These are phyloP conservation scores for Thraustochytrium sp. DNA, from an alignment of 352 stramenopile species.

Conservation along the genomic window DNA sequence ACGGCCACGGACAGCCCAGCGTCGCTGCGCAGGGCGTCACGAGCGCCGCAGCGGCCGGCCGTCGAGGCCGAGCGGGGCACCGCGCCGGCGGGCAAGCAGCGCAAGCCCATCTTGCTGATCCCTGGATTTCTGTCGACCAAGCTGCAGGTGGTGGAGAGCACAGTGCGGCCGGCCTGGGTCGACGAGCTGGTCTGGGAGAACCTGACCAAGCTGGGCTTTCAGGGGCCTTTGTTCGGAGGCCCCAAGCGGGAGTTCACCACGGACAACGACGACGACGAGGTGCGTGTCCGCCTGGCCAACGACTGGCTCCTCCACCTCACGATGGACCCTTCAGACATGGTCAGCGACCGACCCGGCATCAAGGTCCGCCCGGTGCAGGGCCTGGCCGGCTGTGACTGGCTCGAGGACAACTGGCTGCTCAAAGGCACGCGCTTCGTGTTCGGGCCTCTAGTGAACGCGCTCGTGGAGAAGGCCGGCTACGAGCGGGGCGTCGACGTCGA, in stretches of 20 bases:
- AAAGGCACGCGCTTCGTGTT: slow-evolving; percentile 44
- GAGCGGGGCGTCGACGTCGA: slow-evolving; percentile 36
- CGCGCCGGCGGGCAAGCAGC: no score
- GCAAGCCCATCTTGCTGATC: slow-evolving; percentile 53
- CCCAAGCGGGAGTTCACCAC: not conserved
- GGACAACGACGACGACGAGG: not conserved
- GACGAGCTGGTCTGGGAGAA: slow-evolving; percentile 52
- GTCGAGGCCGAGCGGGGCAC: no score
- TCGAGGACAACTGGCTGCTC: slow-evolving; percentile 5
- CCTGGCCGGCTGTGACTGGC: slow-evolving; percentile 53
- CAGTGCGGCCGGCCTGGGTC: slow-evolving; percentile 50
- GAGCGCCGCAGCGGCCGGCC: no score
- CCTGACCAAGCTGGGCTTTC: slow-evolving; percentile 44
- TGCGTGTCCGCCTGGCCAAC: not conserved
- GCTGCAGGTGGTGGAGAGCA: slow-evolving; percentile 43
- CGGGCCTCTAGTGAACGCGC: slow-evolving; percentile 51
- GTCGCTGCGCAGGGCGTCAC: no score
- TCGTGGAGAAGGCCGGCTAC: slow-evolving; percentile 28
- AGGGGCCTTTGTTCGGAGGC: no score
- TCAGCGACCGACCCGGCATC: slow-evolving; percentile 49
- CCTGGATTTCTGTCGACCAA: slow-evolving; percentile 55
- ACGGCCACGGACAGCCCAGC: no score
- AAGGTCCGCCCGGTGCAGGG: slow-evolving; percentile 50
- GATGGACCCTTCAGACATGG: slow-evolving; percentile 49
- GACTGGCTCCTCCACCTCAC: slow-evolving; percentile 52